These are phyloP conservation scores for Musa balbisiana DNA, from an alignment of 202 grass and related monocot species.

Conservation along the genomic window DNA sequence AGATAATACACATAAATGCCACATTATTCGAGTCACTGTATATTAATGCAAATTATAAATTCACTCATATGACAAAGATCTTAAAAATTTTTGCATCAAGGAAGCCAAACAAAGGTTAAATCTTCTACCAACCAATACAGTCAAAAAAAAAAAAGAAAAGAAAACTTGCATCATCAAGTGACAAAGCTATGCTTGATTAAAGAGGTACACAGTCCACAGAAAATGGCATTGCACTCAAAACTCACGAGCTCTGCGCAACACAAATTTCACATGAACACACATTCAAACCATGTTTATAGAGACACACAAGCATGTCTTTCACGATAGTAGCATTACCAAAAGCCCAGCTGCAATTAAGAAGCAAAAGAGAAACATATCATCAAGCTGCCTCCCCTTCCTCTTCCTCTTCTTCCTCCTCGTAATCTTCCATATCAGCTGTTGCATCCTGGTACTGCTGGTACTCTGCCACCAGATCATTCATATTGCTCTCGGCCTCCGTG, in stretches of 20 bases:
- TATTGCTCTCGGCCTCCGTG: conserved; percentile 27
- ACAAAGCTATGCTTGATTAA: too few relatives aligned
- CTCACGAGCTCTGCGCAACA: background rate
- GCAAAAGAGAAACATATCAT: background rate
- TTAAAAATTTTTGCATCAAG: too few relatives aligned
- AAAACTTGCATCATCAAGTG: too few relatives aligned
- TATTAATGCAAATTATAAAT: too few relatives aligned
- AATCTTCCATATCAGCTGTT: conserved; percentile 1
- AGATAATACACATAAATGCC: too few relatives aligned
- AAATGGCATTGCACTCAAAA: too few relatives aligned
- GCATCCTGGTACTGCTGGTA: conserved; percentile 28
- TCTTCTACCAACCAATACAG: too few relatives aligned
- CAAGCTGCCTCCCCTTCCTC: background rate
- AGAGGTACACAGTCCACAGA: background rate
- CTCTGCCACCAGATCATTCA: conserved; percentile 25
- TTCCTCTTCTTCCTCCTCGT: background rate
- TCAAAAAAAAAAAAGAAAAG: too few relatives aligned
- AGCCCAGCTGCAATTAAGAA: background rate
- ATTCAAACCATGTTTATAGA: background rate
- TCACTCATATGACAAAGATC: too few relatives aligned
- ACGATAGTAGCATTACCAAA: background rate
- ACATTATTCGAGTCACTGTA: too few relatives aligned
- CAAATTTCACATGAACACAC: background rate
- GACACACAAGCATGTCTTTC: background rate
- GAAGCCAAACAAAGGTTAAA: too few relatives aligned